Conservation (phyloP, 139 green algal genomes). For the Ettlia oleoabundans region DNA sequence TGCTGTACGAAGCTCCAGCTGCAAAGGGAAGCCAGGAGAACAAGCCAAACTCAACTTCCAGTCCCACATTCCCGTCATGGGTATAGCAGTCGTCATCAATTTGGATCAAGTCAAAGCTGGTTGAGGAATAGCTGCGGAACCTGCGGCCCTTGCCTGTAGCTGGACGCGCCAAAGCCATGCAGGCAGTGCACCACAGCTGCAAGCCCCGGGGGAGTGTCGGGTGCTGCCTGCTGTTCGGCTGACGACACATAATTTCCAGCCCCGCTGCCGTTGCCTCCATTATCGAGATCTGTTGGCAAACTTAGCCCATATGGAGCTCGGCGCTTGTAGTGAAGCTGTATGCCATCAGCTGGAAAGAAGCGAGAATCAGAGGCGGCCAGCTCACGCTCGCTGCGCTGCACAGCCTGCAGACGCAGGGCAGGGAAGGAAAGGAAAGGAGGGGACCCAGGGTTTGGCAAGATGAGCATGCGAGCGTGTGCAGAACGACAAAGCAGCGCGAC, state of each 20-base stretch:
- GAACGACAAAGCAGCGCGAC: too few relatives aligned
- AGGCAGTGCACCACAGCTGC: conserved; percentile 66
- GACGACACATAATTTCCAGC: too few relatives aligned
- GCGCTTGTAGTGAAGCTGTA: conserved; percentile 61
- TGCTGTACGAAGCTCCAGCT: conserved; percentile 58
- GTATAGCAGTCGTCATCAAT: too few relatives aligned
- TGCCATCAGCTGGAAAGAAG: conserved; percentile 54
- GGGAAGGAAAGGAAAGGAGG: neutral
- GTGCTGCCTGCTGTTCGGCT: too few relatives aligned
- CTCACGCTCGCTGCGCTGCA: conserved; percentile 49
- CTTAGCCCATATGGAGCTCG: neutral
- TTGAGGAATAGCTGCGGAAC: neutral
- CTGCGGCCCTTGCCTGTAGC: conserved; percentile 58
- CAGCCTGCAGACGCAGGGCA: too few relatives aligned
- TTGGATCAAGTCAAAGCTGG: neutral
- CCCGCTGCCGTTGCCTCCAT: conserved; percentile 12
- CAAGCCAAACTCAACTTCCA: too few relatives aligned
- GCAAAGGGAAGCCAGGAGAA: too few relatives aligned
- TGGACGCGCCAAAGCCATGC: conserved; percentile 89
- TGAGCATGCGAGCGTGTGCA: too few relatives aligned
- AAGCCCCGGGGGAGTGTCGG: neutral
- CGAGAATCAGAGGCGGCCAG: conserved; percentile 64
- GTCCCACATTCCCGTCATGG: too few relatives aligned
- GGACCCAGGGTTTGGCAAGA: neutral
- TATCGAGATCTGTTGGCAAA: neutral